phyloP scores from a whole-genome alignment of 768 basidiomycete species.

The Leccinellum rugosiceps region DNA sequence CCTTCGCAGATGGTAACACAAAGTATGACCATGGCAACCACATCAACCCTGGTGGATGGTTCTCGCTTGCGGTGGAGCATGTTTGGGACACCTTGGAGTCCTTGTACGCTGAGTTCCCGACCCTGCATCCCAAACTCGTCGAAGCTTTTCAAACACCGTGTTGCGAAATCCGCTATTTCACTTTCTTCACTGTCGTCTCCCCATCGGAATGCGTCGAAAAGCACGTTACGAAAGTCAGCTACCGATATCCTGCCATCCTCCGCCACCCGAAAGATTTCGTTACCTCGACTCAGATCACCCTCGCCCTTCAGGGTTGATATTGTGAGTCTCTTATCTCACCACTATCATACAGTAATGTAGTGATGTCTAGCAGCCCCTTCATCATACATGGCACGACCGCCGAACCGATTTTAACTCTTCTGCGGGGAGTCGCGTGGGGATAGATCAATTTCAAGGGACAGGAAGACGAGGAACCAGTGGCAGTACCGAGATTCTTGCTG shows the following conservation, averaged over 20 bases:
- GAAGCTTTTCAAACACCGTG: slow-evolving; percentile 9
- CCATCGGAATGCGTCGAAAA: not conserved
- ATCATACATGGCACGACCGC: slow-evolving; percentile 30
- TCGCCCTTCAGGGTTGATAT: slow-evolving; percentile 28
- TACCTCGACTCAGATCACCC: slow-evolving; percentile 23
- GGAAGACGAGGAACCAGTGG: slow-evolving; percentile 6
- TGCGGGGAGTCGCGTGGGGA: not conserved
- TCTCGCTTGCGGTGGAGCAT: not conserved
- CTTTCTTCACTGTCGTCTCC: not conserved
- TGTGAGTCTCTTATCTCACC: slow-evolving; percentile 13
- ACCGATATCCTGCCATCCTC: not conserved
- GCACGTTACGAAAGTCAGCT: slow-evolving; percentile 5
- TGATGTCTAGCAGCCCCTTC: slow-evolving; percentile 26
- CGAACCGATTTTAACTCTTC: slow-evolving; percentile 15
- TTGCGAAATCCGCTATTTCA: not conserved
- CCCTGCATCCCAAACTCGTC: not conserved
- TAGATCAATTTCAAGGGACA: not conserved
- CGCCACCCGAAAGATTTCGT: slow-evolving; percentile 1
- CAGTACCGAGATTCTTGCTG: slow-evolving; percentile 29
- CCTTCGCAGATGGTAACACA: not conserved
- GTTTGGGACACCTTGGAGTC: not conserved
- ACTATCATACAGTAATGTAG: not conserved
- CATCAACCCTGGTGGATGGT: not conserved
- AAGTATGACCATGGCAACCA: not conserved
- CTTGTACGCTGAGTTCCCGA: not conserved